Conservation (phyloP, 257 asterid genomes). For the Nicotiana sylvestris region DNA sequence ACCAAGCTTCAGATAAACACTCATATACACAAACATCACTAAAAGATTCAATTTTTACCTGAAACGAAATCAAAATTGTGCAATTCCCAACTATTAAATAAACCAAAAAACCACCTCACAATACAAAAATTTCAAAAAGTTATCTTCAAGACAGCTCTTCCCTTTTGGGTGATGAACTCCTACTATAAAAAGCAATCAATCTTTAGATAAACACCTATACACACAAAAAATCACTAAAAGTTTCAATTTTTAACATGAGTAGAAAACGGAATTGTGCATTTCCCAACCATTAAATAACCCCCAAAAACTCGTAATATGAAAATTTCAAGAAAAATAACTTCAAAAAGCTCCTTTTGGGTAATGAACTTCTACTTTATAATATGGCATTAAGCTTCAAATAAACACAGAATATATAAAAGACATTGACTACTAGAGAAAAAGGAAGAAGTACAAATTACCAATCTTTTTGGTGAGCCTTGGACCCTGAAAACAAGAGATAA, state of each 20-base stretch:
- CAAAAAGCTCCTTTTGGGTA: background rate
- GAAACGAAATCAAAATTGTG: background rate
- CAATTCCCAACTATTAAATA: background rate
- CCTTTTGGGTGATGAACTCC: background rate
- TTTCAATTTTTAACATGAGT: background rate
- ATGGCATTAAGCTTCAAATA: background rate
- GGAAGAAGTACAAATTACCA: constrained; percentile 31
- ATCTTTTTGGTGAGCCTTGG: constrained; percentile 43
- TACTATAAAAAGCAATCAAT: too few relatives aligned
- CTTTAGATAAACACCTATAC: too few relatives aligned
- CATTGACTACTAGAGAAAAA: background rate
- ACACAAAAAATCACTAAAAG: background rate
- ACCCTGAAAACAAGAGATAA: constrained; percentile 37
- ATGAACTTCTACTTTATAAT: background rate
- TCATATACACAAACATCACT: background rate
- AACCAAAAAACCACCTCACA: too few relatives aligned
- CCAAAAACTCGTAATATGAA: background rate
- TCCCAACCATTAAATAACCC: background rate
- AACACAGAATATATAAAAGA: background rate
- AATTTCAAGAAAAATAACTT: background rate
- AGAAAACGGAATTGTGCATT: background rate
- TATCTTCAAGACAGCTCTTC: too few relatives aligned
- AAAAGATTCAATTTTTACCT: background rate
- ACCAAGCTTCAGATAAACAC: background rate
- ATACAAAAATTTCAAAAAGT: too few relatives aligned